Evolutionary conservation across 257 asterid species (phyloP), one percentile per base, ranked within the genome.

Genomic region (Voacanga thouarsii): DNA sequence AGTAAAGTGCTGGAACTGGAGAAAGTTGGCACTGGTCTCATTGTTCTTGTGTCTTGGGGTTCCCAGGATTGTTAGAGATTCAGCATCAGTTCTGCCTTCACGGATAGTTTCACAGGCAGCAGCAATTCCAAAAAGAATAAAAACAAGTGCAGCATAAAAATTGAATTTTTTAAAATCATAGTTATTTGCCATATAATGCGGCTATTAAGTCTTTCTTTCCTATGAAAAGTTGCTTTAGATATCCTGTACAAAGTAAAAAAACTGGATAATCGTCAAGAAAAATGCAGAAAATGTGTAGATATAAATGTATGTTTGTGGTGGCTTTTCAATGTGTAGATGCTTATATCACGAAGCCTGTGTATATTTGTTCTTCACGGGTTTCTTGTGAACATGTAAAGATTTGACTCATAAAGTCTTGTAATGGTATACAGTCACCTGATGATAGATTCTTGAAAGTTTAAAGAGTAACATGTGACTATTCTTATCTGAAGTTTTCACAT

Each of bases 401-500:
- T 68, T 37, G 23, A 51, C 7, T 39, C 9, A 65, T 65, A 53
- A 64, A 41, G 41, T 49, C 18, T 50, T 16, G 45, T 18, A 16
- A 50, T 64, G 16, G 28, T 12, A 26, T 5, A 33, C 37, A 37
- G 56, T 65, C 72, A n/a, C 44, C 61, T n/a, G 68, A 53, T 66
- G n/a, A 74, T 75, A 28, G 26, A 19, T 26, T 51, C 28, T 39
- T 78, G 49, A 39, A 74, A 30, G 50, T 4, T 77, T 71, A 63
- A 59, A 37, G 76, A 39, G 63, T 50, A 47, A 51, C 7, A 12
- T 64, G 59, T 43, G 39, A 64, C 69, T 67, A 11, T 75, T 74
- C 69, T 78, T 76, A 74, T 73, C 53, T 63, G 45, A 67, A 28
- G 15, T 37, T 82, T 56, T 82, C 44, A 50, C 55, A 19, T n/a